Percentiles rank a stretch among this genome's conserved stretches.
phyloP scores from a whole-genome alignment of 805 yeast species.

The Nakazawaea molendinolei region DNA sequence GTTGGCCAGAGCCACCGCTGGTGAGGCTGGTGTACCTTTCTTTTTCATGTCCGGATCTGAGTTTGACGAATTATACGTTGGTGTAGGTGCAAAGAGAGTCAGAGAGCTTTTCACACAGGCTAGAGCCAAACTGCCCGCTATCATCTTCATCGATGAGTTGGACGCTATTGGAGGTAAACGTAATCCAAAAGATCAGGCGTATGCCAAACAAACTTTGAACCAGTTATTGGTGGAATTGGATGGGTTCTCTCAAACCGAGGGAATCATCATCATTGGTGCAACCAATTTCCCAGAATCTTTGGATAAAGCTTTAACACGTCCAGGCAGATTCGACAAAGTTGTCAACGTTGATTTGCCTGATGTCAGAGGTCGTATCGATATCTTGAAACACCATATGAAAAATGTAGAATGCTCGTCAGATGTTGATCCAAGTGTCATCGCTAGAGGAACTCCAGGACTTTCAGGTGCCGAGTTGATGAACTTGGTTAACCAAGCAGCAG shows the following conservation, averaged over 20 bases:
- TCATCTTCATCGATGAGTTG: constrained; percentile 92
- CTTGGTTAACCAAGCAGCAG: constrained; percentile 96
- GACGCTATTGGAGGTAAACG: constrained; percentile 99
- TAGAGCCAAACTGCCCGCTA: constrained; percentile 92
- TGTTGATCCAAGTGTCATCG: constrained; percentile 85
- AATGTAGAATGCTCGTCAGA: constrained; percentile 80
- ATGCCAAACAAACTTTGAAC: constrained; percentile 94
- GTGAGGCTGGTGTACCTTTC: constrained; percentile 98
- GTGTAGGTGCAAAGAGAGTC: constrained; percentile 98
- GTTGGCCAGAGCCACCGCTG: constrained; percentile 96
- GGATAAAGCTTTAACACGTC: constrained; percentile 96
- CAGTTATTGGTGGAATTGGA: constrained; percentile 94
- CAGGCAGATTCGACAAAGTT: constrained; percentile 95
- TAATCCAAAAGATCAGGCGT: constrained; percentile 96
- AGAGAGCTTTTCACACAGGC: constrained; percentile 93
- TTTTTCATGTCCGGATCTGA: constrained; percentile 98
- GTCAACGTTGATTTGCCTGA: constrained; percentile 96
- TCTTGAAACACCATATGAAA: constrained; percentile 83
- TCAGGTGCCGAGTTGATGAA: constrained; percentile 98
- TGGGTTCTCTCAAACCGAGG: constrained; percentile 88
- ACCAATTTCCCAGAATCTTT: constrained; percentile 96
- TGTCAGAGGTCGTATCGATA: constrained; percentile 94
- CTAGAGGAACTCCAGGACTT: constrained; percentile 96
- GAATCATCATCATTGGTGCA: constrained; percentile 95
- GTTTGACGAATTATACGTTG: constrained; percentile 96